Percentiles rank a stretch among this genome's conserved stretches.
Conservation (phyloP, 2,329 filamentous ascomycete genomes). For the Hymenoscyphus scutula region DNA sequence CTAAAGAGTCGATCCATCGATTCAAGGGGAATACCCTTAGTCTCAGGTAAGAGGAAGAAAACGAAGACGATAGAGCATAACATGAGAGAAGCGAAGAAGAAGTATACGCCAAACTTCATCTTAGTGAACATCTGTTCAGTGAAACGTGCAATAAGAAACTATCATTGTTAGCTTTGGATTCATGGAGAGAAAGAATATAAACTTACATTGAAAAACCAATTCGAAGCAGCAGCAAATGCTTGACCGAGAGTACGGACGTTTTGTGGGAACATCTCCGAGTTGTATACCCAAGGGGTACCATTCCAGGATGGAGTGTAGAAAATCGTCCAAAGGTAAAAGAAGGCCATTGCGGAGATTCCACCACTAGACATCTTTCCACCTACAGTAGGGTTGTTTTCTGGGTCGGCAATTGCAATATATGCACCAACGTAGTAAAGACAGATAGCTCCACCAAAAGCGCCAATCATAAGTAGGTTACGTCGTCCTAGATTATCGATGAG, state of each 20-base stretch:
- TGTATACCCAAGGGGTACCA: conserved; percentile 68
- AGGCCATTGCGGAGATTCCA: conserved; percentile 43
- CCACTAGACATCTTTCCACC: conserved; percentile 4
- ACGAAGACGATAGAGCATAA: conserved; percentile 33
- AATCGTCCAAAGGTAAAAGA: conserved; percentile 27
- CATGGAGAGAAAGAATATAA: neutral
- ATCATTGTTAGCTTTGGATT: conserved; percentile 69
- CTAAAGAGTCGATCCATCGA: conserved; percentile 47
- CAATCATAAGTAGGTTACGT: conserved; percentile 21
- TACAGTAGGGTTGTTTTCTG: conserved; percentile 7
- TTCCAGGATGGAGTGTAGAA: conserved; percentile 69
- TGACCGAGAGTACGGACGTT: conserved; percentile 50
- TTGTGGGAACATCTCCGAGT: conserved; percentile 62
- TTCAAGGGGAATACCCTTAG: conserved; percentile 66
- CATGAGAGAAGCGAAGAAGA: conserved; percentile 27
- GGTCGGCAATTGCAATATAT: conserved; percentile 14
- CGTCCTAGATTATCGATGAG: conserved; percentile 24
- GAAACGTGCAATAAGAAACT: conserved; percentile 61
- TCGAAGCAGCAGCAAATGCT: conserved; percentile 62
- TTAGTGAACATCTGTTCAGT: conserved; percentile 27
- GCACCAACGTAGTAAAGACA: conserved; percentile 22
- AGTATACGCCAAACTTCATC: conserved; percentile 28
- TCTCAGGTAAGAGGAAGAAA: conserved; percentile 62
- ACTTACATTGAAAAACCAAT: conserved; percentile 58
- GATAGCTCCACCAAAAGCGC: conserved; percentile 18